Percentiles rank a stretch among this genome's conserved stretches.
These are phyloP conservation scores for Geotrichum klebahnii DNA, from an alignment of 1,139 yeast species.

Conservation along the genomic window DNA sequence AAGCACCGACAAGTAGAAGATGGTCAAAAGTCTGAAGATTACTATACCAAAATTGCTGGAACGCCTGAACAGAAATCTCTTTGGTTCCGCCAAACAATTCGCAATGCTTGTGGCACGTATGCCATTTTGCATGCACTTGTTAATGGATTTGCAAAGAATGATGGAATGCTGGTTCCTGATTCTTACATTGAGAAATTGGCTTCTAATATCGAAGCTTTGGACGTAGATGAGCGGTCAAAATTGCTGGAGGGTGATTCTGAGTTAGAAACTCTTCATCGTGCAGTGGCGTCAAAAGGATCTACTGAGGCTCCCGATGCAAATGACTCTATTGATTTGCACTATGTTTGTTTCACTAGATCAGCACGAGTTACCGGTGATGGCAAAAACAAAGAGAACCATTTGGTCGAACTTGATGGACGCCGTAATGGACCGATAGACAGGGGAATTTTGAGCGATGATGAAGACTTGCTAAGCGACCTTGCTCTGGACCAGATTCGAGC, in stretches of 20 bases:
- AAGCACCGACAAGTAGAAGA: slow-evolving; percentile 44
- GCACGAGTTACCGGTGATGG: slow-evolving; percentile 41
- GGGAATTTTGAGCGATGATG: slow-evolving; percentile 45
- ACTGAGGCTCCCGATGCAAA: slow-evolving; percentile 75
- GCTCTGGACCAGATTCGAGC: slow-evolving; percentile 56
- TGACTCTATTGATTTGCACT: slow-evolving; percentile 64
- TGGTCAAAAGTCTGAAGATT: slow-evolving; percentile 21
- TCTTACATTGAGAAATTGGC: slow-evolving; percentile 39
- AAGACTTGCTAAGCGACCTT: slow-evolving; percentile 53
- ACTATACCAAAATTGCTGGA: slow-evolving; percentile 32
- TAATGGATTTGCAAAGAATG: slow-evolving; percentile 48
- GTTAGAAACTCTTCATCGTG: slow-evolving; percentile 55
- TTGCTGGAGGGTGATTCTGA: slow-evolving; percentile 46
- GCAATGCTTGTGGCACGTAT: slow-evolving; percentile 90
- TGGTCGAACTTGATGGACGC: slow-evolving; percentile 88
- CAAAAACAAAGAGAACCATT: slow-evolving; percentile 47
- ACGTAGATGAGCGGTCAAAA: slow-evolving; percentile 43
- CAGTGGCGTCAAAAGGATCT: slow-evolving; percentile 65
- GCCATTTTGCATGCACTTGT: slow-evolving; percentile 74
- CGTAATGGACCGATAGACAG: slow-evolving; percentile 70
- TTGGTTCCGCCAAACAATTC: slow-evolving; percentile 83
- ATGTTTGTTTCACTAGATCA: slow-evolving; percentile 61
- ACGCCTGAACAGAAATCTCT: slow-evolving; percentile 33
- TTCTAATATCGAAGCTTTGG: slow-evolving; percentile 29
- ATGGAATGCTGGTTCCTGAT: slow-evolving; percentile 27